These are phyloP conservation scores for Phytophthora tubulina DNA, from an alignment of 352 stramenopile genomes.

Conservation along the genomic window DNA sequence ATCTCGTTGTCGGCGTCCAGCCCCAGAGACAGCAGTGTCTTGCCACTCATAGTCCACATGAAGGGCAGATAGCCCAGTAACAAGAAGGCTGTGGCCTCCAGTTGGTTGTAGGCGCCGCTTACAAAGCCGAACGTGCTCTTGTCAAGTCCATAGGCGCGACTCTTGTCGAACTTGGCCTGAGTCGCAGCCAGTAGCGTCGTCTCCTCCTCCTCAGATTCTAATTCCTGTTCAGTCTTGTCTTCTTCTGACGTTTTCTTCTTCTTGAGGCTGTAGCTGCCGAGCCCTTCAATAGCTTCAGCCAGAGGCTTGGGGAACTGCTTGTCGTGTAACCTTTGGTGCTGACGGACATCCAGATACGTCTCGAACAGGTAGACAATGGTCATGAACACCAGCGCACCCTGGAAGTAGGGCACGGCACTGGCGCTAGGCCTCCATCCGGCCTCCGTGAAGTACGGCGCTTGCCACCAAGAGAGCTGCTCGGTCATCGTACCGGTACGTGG, in stretches of 20 bases:
- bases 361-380: constrained; percentile 93
- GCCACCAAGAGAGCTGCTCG: constrained; percentile 52
- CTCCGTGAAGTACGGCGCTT: constrained; percentile 64
- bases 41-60: constrained; percentile 91
- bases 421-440: constrained; percentile 55
- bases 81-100: constrained; percentile 89
- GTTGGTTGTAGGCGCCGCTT: constrained; percentile 84
- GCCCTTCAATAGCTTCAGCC: constrained; percentile 56
- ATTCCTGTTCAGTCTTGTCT: constrained; percentile 26
- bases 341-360: constrained; percentile 93
- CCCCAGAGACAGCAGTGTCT: constrained; percentile 62
- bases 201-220: constrained; percentile 28
- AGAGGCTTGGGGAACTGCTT: constrained; percentile 69
- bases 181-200: constrained; percentile 87
- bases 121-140: constrained; percentile 97
- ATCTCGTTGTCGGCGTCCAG: constrained; percentile 85
- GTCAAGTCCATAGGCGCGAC: constrained; percentile 95
- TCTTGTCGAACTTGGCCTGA: constrained; percentile 93
- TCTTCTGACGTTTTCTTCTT: constrained; percentile 27
- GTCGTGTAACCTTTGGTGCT: constrained; percentile 92
- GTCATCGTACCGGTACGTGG: constrained; percentile 11
- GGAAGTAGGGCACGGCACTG: constrained; percentile 73
- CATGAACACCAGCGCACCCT: constrained; percentile 87
- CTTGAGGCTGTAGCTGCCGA: constrained; percentile 52
- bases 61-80: constrained; percentile 94